These are phyloP conservation scores for Adansonia rubrostipa DNA, from an alignment of 441 rosid genomes.

Conservation along the genomic window DNA sequence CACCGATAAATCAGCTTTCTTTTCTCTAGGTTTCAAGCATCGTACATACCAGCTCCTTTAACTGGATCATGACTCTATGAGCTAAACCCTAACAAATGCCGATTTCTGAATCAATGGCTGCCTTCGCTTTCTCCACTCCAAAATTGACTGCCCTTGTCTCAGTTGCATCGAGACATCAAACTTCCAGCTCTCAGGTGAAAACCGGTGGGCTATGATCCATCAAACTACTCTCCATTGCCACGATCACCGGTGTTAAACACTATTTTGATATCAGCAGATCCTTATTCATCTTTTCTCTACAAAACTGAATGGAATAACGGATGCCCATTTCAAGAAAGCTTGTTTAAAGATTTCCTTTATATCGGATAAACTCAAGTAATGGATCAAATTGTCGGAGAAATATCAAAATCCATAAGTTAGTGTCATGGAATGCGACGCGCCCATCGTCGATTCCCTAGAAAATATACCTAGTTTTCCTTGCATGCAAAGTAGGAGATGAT, in stretches of 20 bases:
- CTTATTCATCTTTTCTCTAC: conserved; percentile 54
- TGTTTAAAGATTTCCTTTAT: conserved; percentile 47
- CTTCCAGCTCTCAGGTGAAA: conserved; percentile 78
- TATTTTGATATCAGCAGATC: conserved; percentile 66
- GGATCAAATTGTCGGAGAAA: conserved; percentile 34
- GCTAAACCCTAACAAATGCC: conserved; percentile 73
- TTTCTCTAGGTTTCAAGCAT: conserved; percentile 69
- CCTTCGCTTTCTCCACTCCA: conserved; percentile 50
- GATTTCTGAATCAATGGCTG: conserved; percentile 81
- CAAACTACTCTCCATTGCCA: conserved; percentile 86
- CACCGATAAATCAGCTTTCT: conserved; percentile 52
- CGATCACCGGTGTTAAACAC: conserved; percentile 80
- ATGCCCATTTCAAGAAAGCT: conserved; percentile 72
- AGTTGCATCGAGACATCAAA: conserved; percentile 64
- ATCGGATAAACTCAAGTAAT: conserved; percentile 40
- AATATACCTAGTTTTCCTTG: conserved; percentile 44
- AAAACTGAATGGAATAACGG: conserved; percentile 68
- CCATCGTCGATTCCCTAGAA: conserved; percentile 72
- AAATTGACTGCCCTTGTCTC: conserved; percentile 83
- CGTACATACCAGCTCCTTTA: conserved; percentile 83
- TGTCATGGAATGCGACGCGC: conserved; percentile 8
- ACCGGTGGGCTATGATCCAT: conserved; percentile 76
- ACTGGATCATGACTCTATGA: conserved; percentile 42
- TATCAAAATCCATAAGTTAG: no score
- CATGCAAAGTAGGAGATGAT: no score